A percentile compares a stretch with the other conserved stretches of the same genome.
Conservation (phyloP, 768 basidiomycete species). For the Tulasnella sp. region DNA sequence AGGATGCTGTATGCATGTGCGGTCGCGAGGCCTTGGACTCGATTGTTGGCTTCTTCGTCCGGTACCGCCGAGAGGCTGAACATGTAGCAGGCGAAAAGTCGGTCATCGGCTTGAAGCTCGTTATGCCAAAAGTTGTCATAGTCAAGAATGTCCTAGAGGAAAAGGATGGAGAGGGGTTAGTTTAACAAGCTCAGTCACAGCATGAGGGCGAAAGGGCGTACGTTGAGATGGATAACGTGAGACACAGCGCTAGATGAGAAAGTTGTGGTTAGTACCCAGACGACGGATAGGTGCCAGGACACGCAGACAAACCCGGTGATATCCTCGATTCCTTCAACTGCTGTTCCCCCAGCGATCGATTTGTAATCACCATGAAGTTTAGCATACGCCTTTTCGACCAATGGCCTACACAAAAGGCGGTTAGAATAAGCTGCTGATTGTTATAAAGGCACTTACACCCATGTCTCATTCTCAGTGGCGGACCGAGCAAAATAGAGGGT, state of each 20-base stretch:
- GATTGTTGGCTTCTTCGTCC: constrained; percentile 20
- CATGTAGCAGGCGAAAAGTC: constrained; percentile 45
- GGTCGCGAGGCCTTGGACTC: constrained; percentile 19
- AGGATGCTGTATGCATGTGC: constrained; percentile 41
- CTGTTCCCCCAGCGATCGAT: constrained; percentile 33
- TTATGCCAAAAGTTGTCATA: constrained; percentile 43
- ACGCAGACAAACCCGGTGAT: constrained; percentile 37
- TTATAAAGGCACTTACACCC: constrained; percentile 31
- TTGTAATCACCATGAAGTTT: constrained; percentile 47
- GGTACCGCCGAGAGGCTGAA: constrained; percentile 10
- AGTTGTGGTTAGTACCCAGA: not conserved
- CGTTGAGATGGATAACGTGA: constrained; percentile 17
- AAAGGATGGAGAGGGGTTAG: too few relatives aligned
- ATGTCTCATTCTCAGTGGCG: constrained; percentile 38
- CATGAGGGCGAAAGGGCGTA: not conserved
- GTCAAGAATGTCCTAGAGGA: constrained; percentile 39
- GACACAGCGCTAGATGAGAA: constrained; percentile 9
- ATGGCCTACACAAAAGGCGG: constrained; percentile 24
- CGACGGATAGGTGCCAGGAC: not conserved
- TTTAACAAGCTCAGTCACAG: not conserved
- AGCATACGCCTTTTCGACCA: constrained; percentile 50
- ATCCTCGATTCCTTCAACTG: constrained; percentile 47
- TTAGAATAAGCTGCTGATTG: not conserved
- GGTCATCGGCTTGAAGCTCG: constrained; percentile 42
- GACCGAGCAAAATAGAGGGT: constrained; percentile 40